Evolutionary conservation across 2,329 filamentous ascomycete genomes (phyloP).

Genomic region (Colletotrichum cereale): DNA sequence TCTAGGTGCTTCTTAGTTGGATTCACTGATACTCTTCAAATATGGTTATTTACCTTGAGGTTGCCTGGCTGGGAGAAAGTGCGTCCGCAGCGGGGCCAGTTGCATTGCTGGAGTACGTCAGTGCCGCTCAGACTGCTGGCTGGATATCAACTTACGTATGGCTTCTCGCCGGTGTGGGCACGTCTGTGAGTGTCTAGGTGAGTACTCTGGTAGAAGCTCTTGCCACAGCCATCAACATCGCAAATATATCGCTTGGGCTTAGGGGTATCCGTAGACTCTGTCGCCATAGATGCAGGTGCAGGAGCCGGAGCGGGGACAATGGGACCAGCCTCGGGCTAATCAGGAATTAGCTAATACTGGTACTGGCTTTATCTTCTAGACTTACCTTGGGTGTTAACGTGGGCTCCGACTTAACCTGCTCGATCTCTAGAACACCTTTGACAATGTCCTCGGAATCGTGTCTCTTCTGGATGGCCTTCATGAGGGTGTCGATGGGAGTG

Average conservation of each 20-base stretch:
- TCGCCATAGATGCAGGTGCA: no score
- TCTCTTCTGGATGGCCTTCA: slow-evolving; percentile 87
- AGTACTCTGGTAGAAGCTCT: no score
- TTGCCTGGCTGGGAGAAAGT: slow-evolving; percentile 93
- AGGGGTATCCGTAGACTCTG: no score
- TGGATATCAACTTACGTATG: slow-evolving; percentile 77
- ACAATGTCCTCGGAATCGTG: slow-evolving; percentile 53
- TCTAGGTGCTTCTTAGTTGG: no score
- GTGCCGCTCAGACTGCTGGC: slow-evolving; percentile 27
- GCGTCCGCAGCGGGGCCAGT: slow-evolving; percentile 78
- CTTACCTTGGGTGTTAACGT: slow-evolving; percentile 25
- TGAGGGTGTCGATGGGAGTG: slow-evolving; percentile 86
- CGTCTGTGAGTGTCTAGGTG: no score
- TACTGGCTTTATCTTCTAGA: not conserved
- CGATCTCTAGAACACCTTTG: slow-evolving; percentile 41
- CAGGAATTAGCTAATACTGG: not conserved
- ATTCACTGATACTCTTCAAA: no score
- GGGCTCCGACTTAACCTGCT: slow-evolving; percentile 34
- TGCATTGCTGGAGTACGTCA: slow-evolving; percentile 68
- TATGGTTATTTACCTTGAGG: slow-evolving; percentile 76
- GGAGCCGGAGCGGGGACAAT: no score
- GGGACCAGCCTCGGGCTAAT: no score
- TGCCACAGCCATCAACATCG: no score
- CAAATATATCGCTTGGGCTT: no score
- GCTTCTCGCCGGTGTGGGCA: no score